Evolutionary conservation across 306 rosid genomes (phyloP), one percentile per base, ranked within the genome.

Genomic region (Pyrus bretschneideri): DNA sequence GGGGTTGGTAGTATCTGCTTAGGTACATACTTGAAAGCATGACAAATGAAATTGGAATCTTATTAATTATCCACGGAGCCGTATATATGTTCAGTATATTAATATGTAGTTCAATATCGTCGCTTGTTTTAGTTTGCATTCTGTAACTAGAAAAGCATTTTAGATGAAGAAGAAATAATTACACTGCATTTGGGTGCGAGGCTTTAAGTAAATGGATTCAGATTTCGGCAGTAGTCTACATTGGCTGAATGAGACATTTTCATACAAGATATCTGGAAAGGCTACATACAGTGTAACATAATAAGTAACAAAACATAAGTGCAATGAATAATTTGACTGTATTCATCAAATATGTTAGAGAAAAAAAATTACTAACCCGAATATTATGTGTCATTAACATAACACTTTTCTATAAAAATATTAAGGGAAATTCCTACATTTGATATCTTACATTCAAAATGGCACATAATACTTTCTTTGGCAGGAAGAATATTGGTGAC

Each of bases 401-500:
- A 6, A 62, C 67, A 15, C 15, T 25, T 15, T 11, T 29, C 40
- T 29, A 13, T 29, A 30, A 62, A 12, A 60, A 60, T 60, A 30
- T 30, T 30, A 27, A 30, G 67, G 8, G n/a, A 27, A 61, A 62
- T 63, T 30, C 40, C 42, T 6, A 63, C 12, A 30, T 30, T 63
- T 63, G 9, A 55, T 18, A 13, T 61, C 18, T 29, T 5, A 61
- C 42, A 30, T 63, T 63, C 13, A 17, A 60, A 45, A 19, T 18
- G 58, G n/a, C 7, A 33, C 77, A n/a, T 55, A 13, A 15, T 31
- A 71, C 6, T 38, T 29, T 42, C 69, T 74, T 71, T 65, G 76
- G 74, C 85, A 95, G 97, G 99, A 92, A 70, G 71, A 90, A 59
- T 61, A 87, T 58, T 22, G 73, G 74, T 29, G 86, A 85, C 81